Evolutionary conservation across 2,329 filamentous ascomycete genomes (phyloP).

Genomic region (Macrophomina phaseolina): DNA sequence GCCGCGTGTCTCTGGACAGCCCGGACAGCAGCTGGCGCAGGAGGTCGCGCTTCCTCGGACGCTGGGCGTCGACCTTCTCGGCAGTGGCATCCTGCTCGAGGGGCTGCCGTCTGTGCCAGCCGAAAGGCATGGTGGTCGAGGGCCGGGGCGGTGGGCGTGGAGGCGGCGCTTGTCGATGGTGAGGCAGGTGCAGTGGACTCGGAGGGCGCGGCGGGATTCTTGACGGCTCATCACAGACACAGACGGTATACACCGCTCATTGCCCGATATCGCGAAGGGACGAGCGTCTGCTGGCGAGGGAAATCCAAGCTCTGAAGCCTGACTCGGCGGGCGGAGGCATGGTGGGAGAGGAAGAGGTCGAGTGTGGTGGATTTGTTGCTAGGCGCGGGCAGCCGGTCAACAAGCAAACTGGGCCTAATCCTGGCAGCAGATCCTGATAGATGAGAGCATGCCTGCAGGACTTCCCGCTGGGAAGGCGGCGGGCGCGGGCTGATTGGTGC

Average conservation of each 20-base stretch:
- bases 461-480: background rate
- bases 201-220: slow-evolving; percentile 17
- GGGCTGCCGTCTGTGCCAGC: slow-evolving; percentile 23
- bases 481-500: slow-evolving; percentile 21
- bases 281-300: slow-evolving; percentile 17
- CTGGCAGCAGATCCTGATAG: slow-evolving; percentile 13
- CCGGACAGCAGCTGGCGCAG: slow-evolving; percentile 23
- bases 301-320: slow-evolving; percentile 24
- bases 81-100: slow-evolving; percentile 17
- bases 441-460: slow-evolving; percentile 23
- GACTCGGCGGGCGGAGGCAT: slow-evolving; percentile 22
- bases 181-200: slow-evolving; percentile 7
- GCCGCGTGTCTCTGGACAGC: slow-evolving; percentile 12
- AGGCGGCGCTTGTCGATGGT: background rate
- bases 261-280: slow-evolving; percentile 28
- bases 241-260: slow-evolving; percentile 27
- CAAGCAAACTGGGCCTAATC: slow-evolving; percentile 17
- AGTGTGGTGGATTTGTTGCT: slow-evolving; percentile 4
- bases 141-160: background rate
- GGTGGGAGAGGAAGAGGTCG: slow-evolving; percentile 2
- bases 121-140: slow-evolving; percentile 21
- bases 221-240: slow-evolving; percentile 16
- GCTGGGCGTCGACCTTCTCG: slow-evolving; percentile 14
- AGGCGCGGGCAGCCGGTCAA: slow-evolving; percentile 15
- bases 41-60: slow-evolving; percentile 27